Evolutionary conservation across 441 rosid species (phyloP).

Genomic region (Daphne laureola): DNA sequence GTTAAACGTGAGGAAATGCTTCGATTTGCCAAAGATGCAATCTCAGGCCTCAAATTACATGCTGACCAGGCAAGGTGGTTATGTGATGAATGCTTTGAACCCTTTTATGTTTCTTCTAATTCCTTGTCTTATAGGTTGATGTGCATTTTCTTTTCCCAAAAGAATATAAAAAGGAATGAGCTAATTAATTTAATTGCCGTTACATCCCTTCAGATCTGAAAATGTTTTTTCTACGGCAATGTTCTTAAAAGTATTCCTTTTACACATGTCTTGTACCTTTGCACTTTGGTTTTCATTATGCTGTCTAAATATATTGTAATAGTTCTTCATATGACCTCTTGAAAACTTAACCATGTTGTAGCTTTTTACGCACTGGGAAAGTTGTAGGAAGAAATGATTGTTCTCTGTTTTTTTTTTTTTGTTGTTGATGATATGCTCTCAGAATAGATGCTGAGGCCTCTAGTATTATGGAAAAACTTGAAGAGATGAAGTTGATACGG

Average conservation of each 20-base stretch:
- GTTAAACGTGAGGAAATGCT: constrained; percentile 83
- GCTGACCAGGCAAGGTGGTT: constrained; percentile 65
- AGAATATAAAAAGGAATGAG: too few relatives aligned
- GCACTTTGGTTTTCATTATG: too few relatives aligned
- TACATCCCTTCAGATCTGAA: background rate
- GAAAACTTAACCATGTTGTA: too few relatives aligned
- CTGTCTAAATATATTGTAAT: too few relatives aligned
- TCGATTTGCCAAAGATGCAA: constrained; percentile 79
- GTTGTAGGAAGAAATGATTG: constrained; percentile 1
- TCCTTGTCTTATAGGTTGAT: too few relatives aligned
- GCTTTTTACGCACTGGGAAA: background rate
- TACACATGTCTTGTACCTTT: too few relatives aligned
- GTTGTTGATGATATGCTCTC: constrained; percentile 45
- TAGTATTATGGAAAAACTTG: constrained; percentile 55
- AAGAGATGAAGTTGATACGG: constrained; percentile 32
- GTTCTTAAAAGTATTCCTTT: too few relatives aligned
- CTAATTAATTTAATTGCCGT: background rate
- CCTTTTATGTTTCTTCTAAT: too few relatives aligned
- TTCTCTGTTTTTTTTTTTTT: constrained; percentile 23
- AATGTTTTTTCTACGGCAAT: too few relatives aligned
- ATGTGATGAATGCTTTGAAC: background rate
- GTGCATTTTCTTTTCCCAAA: too few relatives aligned
- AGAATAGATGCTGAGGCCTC: constrained; percentile 88
- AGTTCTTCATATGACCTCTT: too few relatives aligned
- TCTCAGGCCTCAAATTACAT: constrained; percentile 71